phyloP scores from a whole-genome alignment of 2,329 filamentous ascomycete genomes.

The Xylariaceae sp. region DNA sequence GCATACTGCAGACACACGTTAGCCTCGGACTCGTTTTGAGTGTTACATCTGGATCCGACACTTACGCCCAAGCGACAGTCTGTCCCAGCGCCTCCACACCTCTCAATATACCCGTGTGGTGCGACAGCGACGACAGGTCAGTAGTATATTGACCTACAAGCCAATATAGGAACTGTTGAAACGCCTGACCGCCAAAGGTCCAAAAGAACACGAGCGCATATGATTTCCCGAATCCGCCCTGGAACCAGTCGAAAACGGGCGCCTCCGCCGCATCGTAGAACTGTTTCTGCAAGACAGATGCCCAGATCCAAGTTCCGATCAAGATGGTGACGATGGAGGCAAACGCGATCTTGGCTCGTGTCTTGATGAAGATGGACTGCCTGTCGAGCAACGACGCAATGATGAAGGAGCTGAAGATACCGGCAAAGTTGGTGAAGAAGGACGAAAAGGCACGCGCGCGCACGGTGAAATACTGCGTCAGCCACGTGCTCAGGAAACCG shows the following conservation, averaged over 20 bases:
- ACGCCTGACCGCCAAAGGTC: constrained; percentile 27
- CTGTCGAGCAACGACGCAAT: constrained; percentile 27
- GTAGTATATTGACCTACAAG: constrained; percentile 29
- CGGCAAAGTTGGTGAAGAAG: constrained; percentile 31
- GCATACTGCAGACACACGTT: constrained; percentile 18
- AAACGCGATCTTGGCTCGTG: constrained; percentile 23
- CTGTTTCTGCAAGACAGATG: constrained; percentile 25
- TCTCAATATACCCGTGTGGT: constrained; percentile 27
- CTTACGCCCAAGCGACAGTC: constrained; percentile 29
- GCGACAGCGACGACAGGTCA: constrained; percentile 25
- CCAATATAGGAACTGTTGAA: constrained; percentile 30
- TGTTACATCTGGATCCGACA: neutral
- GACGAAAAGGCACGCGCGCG: constrained; percentile 29
- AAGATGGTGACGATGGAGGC: constrained; percentile 20
- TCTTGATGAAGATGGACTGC: constrained; percentile 25
- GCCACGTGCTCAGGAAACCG: constrained; percentile 27
- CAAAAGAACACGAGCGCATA: constrained; percentile 27
- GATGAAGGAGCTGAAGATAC: constrained; percentile 27
- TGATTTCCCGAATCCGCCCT: constrained; percentile 22
- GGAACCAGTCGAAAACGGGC: constrained; percentile 29
- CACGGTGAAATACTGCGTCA: constrained; percentile 29
- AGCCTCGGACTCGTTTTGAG: neutral
- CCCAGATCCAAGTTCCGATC: constrained; percentile 29
- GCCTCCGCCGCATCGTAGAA: constrained; percentile 22
- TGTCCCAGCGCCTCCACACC: constrained; percentile 28